A percentile compares a stretch with the other conserved stretches of the same genome.
phyloP scores from a whole-genome alignment of 805 yeast genomes.

The Yarrowia divulgata region DNA sequence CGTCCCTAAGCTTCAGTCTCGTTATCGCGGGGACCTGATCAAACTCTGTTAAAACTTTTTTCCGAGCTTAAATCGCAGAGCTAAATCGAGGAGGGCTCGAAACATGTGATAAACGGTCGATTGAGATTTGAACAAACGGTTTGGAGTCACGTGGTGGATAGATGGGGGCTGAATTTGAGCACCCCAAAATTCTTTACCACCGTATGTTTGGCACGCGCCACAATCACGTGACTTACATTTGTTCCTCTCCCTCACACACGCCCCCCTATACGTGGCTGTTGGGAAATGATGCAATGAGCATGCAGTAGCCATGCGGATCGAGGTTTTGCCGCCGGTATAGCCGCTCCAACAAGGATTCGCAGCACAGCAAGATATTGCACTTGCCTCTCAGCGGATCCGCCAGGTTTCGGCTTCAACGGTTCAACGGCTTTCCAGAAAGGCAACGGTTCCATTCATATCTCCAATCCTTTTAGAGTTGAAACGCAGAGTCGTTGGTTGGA shows the following conservation, averaged over 20 bases:
- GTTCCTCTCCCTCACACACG: too few relatives aligned
- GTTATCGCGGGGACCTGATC: conserved; percentile 35
- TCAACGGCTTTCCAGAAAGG: background rate
- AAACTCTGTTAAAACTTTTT: conserved; percentile 21
- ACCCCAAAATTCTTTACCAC: too few relatives aligned
- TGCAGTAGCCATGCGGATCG: background rate
- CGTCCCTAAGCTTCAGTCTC: background rate
- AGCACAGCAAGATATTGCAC: too few relatives aligned
- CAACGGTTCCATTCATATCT: background rate
- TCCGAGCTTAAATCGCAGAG: background rate
- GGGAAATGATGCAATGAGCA: conserved; percentile 18
- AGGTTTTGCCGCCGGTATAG: background rate
- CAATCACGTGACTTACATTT: too few relatives aligned
- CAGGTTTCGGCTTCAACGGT: background rate
- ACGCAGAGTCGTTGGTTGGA: background rate
- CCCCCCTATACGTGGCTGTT: background rate
- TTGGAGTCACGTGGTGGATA: too few relatives aligned
- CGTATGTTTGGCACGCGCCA: too few relatives aligned
- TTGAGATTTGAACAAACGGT: too few relatives aligned
- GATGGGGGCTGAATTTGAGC: too few relatives aligned
- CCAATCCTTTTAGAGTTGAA: background rate
- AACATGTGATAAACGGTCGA: background rate
- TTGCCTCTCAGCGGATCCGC: too few relatives aligned
- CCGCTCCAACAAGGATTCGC: background rate
- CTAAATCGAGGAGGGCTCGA: background rate